Evolutionary conservation across 495 filamentous ascomycete genomes (phyloP).

Genomic region (Usnea hakonensis): DNA sequence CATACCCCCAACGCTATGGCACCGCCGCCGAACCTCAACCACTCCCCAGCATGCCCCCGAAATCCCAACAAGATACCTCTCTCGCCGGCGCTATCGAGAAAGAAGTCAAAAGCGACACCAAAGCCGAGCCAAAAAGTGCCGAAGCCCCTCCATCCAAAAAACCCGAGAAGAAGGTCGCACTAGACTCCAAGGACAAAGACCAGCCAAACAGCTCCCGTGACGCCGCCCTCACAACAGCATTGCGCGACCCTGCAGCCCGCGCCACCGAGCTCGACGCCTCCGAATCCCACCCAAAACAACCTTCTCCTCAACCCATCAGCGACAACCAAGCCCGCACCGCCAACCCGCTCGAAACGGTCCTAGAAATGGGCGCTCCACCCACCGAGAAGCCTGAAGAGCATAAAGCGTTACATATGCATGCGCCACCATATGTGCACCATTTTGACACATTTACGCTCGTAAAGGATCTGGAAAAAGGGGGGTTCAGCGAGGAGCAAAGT

Average conservation of each 20-base stretch:
- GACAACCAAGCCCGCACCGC: constrained; percentile 19
- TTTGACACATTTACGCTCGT: constrained; percentile 92
- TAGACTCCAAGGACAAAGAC: constrained; percentile 20
- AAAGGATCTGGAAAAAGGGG: constrained; percentile 58
- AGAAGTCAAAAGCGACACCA: constrained; percentile 21
- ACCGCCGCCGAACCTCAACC: constrained; percentile 41
- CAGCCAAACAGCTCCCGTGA: constrained; percentile 18
- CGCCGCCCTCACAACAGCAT: constrained; percentile 7
- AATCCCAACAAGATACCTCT: constrained; percentile 8
- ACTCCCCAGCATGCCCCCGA: constrained; percentile 26
- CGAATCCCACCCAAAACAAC: constrained; percentile 30
- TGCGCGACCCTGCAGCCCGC: constrained; percentile 13
- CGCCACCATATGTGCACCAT: constrained; percentile 82
- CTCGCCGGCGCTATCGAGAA: constrained; percentile 23
- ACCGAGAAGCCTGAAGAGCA: constrained; percentile 37
- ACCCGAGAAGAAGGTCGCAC: constrained; percentile 21
- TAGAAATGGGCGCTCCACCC: constrained; percentile 42
- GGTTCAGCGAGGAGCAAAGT: constrained; percentile 52
- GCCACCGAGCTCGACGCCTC: constrained; percentile 26
- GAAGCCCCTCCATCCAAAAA: constrained; percentile 22
- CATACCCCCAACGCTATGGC: constrained; percentile 45
- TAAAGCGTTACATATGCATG: constrained; percentile 57
- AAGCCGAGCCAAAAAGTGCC: constrained; percentile 14
- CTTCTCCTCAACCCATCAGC: constrained; percentile 16
- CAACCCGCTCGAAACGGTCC: constrained; percentile 57